Base-by-base conservation (phyloP, 345 rosid species). In the Brassica incana region DNA sequence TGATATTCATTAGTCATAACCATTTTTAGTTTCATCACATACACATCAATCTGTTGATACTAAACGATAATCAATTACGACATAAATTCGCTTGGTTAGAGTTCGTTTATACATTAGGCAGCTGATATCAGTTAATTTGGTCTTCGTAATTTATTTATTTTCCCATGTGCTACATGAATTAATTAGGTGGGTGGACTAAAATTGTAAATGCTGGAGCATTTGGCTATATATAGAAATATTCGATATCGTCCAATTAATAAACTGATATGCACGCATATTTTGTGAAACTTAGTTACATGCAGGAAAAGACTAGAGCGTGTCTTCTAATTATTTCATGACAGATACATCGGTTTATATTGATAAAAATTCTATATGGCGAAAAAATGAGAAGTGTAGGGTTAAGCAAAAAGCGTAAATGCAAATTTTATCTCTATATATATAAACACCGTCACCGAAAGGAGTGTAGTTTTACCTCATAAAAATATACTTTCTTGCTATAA, bases 381-480 rank as follows among this genome's bases (percentile, higher is more conserved):
- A 40, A 67, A 67, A 30, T 38, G 27, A 38, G 72, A 67, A 6
- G 36, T 27, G 56, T 43, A 32, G 71, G 18, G 16, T 23, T 67
- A 7, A 48, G 32, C 38, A n/a, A 48, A 45, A 3, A 25, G n/a
- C 5, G 38, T 14, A 6, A 7, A 48, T 48, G 38, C 72, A 48
- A 45, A 12, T 14, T 69, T 68, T 58, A 68, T 5, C 58, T 43
- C 38, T 68, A 68, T 68, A 27, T 48, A 69, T 38, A 69, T 32
- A 27, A 69, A 14, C 38, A 48, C 72, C 61, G 16, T 8, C 23
- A 27, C 29, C 36, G 36, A 48, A 67, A 67, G 52, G 25, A 48
- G 18, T 27, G 6, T n/a, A 68, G 27, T 11, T 12, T 38, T 15
- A 67, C 27, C 56, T n/a, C 71, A 40, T 14, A 20, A 2, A 35